These are phyloP conservation scores for Lachnellula arida DNA, from an alignment of 2,329 filamentous ascomycete genomes.

Conservation along the genomic window DNA sequence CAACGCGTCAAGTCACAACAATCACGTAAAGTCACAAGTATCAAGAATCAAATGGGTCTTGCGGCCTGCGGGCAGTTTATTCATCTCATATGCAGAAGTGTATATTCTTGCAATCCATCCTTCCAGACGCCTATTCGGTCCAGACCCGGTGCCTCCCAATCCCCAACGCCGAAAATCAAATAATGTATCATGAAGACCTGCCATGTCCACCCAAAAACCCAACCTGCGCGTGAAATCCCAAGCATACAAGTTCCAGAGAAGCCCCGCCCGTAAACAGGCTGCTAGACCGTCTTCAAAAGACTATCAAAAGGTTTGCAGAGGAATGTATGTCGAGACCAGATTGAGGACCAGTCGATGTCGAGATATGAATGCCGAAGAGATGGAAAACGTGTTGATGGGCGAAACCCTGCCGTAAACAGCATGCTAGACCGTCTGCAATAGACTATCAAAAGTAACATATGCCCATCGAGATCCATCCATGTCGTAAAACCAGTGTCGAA, in stretches of 20 bases:
- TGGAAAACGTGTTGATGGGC: slow-evolving; percentile 15
- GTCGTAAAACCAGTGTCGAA: slow-evolving; percentile 12
- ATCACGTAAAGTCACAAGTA: neutral
- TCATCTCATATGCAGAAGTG: slow-evolving; percentile 17
- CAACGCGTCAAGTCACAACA: too few species aligned
- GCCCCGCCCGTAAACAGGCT: slow-evolving; percentile 35
- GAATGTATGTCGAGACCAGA: slow-evolving; percentile 19
- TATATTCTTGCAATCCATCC: slow-evolving; percentile 10
- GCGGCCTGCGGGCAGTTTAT: slow-evolving; percentile 19
- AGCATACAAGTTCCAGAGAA: slow-evolving; percentile 17
- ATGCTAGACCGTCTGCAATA: slow-evolving; percentile 33
- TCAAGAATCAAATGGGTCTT: neutral
- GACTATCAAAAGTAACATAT: slow-evolving; percentile 34
- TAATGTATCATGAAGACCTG: slow-evolving; percentile 5
- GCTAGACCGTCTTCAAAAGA: slow-evolving; percentile 33
- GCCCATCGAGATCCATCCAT: slow-evolving; percentile 16
- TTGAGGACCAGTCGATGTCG: slow-evolving; percentile 19
- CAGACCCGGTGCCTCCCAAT: slow-evolving; percentile 18
- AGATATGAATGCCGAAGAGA: slow-evolving; percentile 12
- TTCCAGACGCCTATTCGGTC: slow-evolving; percentile 21
- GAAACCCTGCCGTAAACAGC: slow-evolving; percentile 35
- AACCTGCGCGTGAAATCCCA: slow-evolving; percentile 22
- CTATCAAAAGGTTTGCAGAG: slow-evolving; percentile 32
- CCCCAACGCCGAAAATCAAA: slow-evolving; percentile 21
- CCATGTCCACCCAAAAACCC: slow-evolving; percentile 10